These are phyloP conservation scores for Eutypella sp. DNA, from an alignment of 2,329 filamentous ascomycete genomes.

Conservation along the genomic window DNA sequence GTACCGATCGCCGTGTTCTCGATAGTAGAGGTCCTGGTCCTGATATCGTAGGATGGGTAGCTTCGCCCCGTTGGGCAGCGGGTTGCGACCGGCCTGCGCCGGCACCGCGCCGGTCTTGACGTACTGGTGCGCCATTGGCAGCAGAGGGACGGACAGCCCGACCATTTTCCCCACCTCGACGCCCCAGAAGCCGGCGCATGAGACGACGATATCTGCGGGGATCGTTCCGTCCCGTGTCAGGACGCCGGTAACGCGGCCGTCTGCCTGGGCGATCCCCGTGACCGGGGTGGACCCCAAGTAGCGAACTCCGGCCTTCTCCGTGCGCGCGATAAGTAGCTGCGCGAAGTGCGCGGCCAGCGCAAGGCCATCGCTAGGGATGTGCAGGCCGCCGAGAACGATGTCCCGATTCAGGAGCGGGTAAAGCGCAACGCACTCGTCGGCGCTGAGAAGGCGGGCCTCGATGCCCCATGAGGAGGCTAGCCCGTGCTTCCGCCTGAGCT, in stretches of 20 bases:
- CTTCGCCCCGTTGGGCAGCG: slow-evolving; percentile 40
- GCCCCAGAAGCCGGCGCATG: slow-evolving; percentile 62
- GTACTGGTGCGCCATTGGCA: slow-evolving; percentile 60
- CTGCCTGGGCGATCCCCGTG: slow-evolving; percentile 47
- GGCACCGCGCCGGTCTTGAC: slow-evolving; percentile 53
- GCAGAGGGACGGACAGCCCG: slow-evolving; percentile 50
- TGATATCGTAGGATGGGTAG: slow-evolving; percentile 59
- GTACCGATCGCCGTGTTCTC: slow-evolving; percentile 57
- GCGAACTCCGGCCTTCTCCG: slow-evolving; percentile 50
- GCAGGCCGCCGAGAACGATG: slow-evolving; percentile 51
- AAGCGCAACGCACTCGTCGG: slow-evolving; percentile 46
- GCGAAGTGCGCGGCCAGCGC: slow-evolving; percentile 58
- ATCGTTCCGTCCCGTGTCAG: slow-evolving; percentile 42
- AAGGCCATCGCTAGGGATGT: slow-evolving; percentile 57
- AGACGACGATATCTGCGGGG: slow-evolving; percentile 55
- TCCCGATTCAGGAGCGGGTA: slow-evolving; percentile 52
- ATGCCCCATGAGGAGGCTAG: slow-evolving; percentile 59
- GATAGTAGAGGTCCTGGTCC: slow-evolving; percentile 60
- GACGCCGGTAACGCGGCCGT: slow-evolving; percentile 52
- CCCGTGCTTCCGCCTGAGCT: slow-evolving; percentile 58
- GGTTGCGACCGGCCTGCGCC: slow-evolving; percentile 28
- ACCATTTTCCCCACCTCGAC: slow-evolving; percentile 60
- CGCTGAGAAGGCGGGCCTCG: slow-evolving; percentile 44
- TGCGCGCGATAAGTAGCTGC: slow-evolving; percentile 55
- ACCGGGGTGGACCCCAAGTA: slow-evolving; percentile 54